A percentile compares a stretch with the other conserved stretches of the same genome.
phyloP scores from a whole-genome alignment of 2,329 filamentous ascomycete species.

The Neofusicoccum parvum region DNA sequence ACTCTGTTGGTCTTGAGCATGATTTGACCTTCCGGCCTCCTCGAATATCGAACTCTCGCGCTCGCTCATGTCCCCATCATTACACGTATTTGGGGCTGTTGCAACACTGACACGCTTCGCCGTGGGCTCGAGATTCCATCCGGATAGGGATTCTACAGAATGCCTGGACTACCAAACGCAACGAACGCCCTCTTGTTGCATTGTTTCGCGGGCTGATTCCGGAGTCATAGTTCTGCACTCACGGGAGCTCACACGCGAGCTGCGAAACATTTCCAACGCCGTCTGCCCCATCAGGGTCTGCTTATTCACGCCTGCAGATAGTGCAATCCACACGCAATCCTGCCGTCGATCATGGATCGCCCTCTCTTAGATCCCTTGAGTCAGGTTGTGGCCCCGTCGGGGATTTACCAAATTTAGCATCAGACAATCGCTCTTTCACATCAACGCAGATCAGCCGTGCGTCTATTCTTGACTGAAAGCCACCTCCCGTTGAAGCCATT shows the following conservation, averaged over 20 bases:
- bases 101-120: too few species aligned
- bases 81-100: too few species aligned
- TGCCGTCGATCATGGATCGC: slow-evolving; percentile 3
- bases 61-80: neutral
- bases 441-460: neutral
- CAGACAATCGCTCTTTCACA: slow-evolving; percentile 9
- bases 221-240: too few species aligned
- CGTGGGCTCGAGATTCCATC: too few species aligned
- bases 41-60: neutral
- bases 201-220: too few species aligned
- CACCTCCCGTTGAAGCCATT: neutral
- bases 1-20: neutral
- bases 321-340: neutral
- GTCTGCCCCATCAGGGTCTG: neutral
- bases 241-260: too few species aligned
- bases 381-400: neutral
- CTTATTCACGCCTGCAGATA: neutral
- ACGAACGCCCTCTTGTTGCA: too few species aligned
- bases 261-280: too few species aligned
- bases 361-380: neutral
- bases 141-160: too few species aligned
- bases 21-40: slow-evolving; percentile 7
- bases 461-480: neutral
- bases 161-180: too few species aligned
- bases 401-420: neutral